A percentile compares a stretch with the other conserved stretches of the same genome.
Evolutionary conservation across 768 basidiomycete genomes (phyloP).

Genomic region (Hericium rajendrae): DNA sequence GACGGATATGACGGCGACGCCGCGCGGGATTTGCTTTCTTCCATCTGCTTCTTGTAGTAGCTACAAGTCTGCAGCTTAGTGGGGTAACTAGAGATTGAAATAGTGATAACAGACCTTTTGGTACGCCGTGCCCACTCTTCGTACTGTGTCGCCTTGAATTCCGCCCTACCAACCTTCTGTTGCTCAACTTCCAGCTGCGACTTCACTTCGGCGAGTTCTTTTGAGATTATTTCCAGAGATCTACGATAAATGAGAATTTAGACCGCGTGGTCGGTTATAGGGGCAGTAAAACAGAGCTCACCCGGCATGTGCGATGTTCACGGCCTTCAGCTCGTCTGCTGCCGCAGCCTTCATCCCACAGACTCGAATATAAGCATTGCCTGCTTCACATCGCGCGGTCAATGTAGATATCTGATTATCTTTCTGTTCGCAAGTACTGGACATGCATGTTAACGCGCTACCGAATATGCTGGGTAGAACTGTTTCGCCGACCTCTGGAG

Average conservation of each 20-base stretch:
- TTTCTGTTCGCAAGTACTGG: background rate
- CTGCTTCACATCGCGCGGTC: background rate
- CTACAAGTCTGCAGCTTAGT: background rate
- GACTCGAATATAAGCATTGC: background rate
- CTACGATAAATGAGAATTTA: background rate
- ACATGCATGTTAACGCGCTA: background rate
- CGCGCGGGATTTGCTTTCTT: background rate
- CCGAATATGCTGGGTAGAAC: background rate
- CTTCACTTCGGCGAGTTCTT: background rate
- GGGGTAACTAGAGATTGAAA: background rate
- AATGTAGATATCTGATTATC: background rate
- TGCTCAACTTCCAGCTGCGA: background rate
- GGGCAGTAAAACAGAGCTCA: background rate
- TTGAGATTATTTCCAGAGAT: background rate
- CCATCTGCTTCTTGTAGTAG: background rate
- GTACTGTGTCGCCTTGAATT: background rate
- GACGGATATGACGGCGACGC: no score
- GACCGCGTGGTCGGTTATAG: no score
- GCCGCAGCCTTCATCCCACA: background rate
- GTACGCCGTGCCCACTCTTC: background rate
- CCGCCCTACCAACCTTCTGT: background rate
- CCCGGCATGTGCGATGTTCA: background rate
- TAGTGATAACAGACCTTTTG: background rate
- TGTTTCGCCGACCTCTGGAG: background rate
- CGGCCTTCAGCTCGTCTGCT: background rate